Evolutionary conservation across 2,329 filamentous ascomycete genomes (phyloP).

Genomic region (Botrytis paeoniae): DNA sequence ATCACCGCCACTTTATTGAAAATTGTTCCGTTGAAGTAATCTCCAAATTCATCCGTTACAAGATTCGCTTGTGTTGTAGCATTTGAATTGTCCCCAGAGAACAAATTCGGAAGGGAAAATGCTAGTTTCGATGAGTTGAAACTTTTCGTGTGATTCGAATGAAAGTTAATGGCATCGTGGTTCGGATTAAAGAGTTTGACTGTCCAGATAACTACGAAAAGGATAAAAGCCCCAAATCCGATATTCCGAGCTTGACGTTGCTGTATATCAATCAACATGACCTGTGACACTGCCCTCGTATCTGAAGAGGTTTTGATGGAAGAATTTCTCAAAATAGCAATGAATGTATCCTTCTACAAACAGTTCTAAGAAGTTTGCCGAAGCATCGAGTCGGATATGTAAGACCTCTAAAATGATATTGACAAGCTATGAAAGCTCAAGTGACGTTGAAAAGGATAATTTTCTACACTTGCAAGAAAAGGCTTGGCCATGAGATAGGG

Average conservation of each 20-base stretch:
- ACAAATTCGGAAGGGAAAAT: not conserved
- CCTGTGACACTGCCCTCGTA: not conserved
- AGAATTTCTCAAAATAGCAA: not conserved
- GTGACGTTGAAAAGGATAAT: not conserved
- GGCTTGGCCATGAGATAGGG: not conserved
- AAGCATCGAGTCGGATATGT: not conserved
- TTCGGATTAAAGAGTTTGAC: constrained; percentile 31
- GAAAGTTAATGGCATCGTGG: constrained; percentile 25
- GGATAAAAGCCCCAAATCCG: constrained; percentile 27
- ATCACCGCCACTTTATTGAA: constrained; percentile 40
- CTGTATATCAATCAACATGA: constrained; percentile 30
- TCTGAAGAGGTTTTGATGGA: not conserved
- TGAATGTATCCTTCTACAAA: constrained; percentile 6
- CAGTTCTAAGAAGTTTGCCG: not conserved
- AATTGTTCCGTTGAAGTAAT: constrained; percentile 30
- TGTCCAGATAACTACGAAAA: constrained; percentile 32
- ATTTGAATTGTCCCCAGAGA: not conserved
- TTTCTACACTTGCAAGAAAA: not conserved
- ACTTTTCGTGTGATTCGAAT: constrained; percentile 19
- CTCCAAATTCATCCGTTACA: constrained; percentile 9
- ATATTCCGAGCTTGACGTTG: constrained; percentile 30
- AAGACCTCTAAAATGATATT: not conserved
- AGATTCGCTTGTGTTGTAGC: constrained; percentile 10
- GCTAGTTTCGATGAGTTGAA: constrained; percentile 4
- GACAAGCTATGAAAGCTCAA: not conserved